Percentiles rank a stretch among this genome's conserved stretches.
Evolutionary conservation across 2,329 filamentous ascomycete genomes (phyloP).

Genomic region (Taxawa tesnikishii): DNA sequence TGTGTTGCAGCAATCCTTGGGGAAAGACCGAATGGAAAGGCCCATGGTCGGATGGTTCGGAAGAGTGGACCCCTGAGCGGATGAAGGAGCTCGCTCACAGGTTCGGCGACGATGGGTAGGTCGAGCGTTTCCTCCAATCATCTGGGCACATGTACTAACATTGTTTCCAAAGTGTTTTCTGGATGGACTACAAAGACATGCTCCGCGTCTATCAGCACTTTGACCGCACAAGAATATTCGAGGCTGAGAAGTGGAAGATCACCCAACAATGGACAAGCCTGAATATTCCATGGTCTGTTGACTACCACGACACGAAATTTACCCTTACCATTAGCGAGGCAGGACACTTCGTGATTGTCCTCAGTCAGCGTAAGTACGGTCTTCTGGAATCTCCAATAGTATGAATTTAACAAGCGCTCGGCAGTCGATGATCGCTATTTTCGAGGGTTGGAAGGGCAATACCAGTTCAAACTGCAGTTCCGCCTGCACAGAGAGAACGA

Average conservation of each 20-base stretch:
- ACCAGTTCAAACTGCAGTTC: constrained; percentile 46
- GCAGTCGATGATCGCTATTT: constrained; percentile 53
- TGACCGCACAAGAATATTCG: constrained; percentile 49
- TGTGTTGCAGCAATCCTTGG: constrained; percentile 60
- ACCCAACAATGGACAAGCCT: constrained; percentile 50
- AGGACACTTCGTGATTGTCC: constrained; percentile 44
- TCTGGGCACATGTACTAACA: too few relatives aligned
- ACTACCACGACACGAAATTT: constrained; percentile 50
- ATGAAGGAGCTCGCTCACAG: constrained; percentile 34
- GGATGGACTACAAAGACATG: constrained; percentile 48
- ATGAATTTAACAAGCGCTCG: too few relatives aligned
- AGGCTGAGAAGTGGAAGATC: constrained; percentile 47
- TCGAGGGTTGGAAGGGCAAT: constrained; percentile 43
- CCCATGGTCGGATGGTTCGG: constrained; percentile 69
- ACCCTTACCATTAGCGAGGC: constrained; percentile 38
- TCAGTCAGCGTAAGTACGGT: too few relatives aligned
- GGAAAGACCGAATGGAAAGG: constrained; percentile 71
- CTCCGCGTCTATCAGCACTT: constrained; percentile 47
- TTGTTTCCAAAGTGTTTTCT: too few relatives aligned
- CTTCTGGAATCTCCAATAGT: too few relatives aligned
- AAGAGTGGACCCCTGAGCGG: constrained; percentile 74
- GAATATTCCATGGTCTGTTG: constrained; percentile 11
- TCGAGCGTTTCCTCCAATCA: too few relatives aligned
- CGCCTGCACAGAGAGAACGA: constrained; percentile 38
- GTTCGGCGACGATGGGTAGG: constrained; percentile 21